Conservation (phyloP, 1,139 yeast species). For the Pneumocystis sp. region DNA sequence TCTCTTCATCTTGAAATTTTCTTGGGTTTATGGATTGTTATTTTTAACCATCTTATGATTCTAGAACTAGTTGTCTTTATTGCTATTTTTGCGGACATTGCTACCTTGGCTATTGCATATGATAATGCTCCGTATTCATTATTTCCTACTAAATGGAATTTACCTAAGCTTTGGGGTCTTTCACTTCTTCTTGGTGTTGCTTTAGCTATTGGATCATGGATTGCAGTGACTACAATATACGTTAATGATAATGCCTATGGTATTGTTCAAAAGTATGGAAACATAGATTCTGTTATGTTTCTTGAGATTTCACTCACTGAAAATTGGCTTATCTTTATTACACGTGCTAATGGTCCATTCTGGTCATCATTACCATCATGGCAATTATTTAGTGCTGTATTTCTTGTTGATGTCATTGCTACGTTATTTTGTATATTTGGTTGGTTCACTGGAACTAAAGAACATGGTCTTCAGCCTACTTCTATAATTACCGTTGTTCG, state of each 20-base stretch:
- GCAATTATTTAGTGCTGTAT: slow-evolving; percentile 60
- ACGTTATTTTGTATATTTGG: slow-evolving; percentile 58
- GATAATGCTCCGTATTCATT: slow-evolving; percentile 93
- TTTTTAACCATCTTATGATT: slow-evolving; percentile 49
- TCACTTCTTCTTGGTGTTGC: slow-evolving; percentile 51
- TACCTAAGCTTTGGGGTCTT: slow-evolving; percentile 72
- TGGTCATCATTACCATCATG: slow-evolving; percentile 60
- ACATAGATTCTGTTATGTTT: slow-evolving; percentile 53
- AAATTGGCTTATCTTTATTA: slow-evolving; percentile 65
- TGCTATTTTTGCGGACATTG: slow-evolving; percentile 66
- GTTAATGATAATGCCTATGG: slow-evolving; percentile 31
- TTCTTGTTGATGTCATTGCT: slow-evolving; percentile 52
- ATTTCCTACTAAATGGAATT: slow-evolving; percentile 96
- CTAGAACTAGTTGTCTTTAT: slow-evolving; percentile 58
- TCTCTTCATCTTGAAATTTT: slow-evolving; percentile 59
- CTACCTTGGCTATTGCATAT: slow-evolving; percentile 64
- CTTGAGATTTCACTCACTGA: slow-evolving; percentile 61
- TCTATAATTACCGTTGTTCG: slow-evolving; percentile 54
- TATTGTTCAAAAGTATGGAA: slow-evolving; percentile 60
- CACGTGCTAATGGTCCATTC: slow-evolving; percentile 69
- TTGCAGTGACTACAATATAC: slow-evolving; percentile 49
- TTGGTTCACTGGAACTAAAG: slow-evolving; percentile 48
- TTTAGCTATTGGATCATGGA: slow-evolving; percentile 61
- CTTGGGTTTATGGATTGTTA: slow-evolving; percentile 62
- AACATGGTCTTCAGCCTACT: slow-evolving; percentile 29